Evolutionary conservation across 2,329 filamentous ascomycete species (phyloP), one percentile per base, ranked within the genome.

Genomic region (Fusarium cyanostomum): DNA sequence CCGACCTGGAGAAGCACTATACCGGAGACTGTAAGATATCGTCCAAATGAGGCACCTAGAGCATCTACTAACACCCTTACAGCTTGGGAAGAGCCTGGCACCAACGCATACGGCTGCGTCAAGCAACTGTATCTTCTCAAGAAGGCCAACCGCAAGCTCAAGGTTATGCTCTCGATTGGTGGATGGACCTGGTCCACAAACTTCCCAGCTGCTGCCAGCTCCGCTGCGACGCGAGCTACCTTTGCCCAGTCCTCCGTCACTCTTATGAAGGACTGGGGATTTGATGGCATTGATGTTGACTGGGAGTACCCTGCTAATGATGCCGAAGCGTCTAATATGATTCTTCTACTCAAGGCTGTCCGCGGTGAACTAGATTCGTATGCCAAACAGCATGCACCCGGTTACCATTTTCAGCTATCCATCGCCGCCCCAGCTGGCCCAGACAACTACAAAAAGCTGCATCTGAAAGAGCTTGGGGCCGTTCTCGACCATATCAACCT

Each of bases 111-210:
- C 66, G 92, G 92, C 86, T 73, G 66, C n/a, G 74, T 92, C 42
- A 94, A 94, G 77, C 91, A 94, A 70, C 81, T 95, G 1, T 91
- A 85, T 71, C 78, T 91, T 3, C 81, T 92, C 42, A 96, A 96
- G 77, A 88, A 93, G 72, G 75, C 81, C 52, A 88, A 95, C 73
- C 86, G 92, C 13, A 85, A 92, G 46, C 75, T 96, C 45, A 94
- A 95, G 71, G 81, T 89, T 2, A 80, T 94, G 16, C 83, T 96
- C 2, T 90, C 86, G 33, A 92, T 96, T 64, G 92, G 92, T 31
- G 92, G 92, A 21, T 94, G 90, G 90, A 92, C 90, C 0, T 94
- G 91, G 74, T 92, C 89, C 1, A 77, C 83, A 63, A 91, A 91
- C 72, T 93, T 96, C 71, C 81, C 89, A 0, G 79, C 80, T 2